phyloP scores from a whole-genome alignment of 208 protist species.

The Trypanosoma cruzi region DNA sequence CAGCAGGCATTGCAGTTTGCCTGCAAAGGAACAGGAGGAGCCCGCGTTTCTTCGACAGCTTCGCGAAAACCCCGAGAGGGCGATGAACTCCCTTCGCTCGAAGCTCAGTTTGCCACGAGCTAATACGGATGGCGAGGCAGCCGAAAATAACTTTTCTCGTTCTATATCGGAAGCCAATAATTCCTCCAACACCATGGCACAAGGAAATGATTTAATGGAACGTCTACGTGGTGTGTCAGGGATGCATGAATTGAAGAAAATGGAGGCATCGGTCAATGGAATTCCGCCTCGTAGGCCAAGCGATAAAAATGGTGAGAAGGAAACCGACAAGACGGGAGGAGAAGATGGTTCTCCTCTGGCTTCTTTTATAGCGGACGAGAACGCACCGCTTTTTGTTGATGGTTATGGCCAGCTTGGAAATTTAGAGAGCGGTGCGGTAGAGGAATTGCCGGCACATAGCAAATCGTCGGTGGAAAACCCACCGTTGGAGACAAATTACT shows the following conservation, averaged over 20 bases:
- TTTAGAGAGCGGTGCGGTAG: not conserved
- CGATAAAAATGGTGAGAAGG: not conserved
- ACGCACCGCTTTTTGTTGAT: conserved; percentile 55
- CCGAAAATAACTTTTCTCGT: not conserved
- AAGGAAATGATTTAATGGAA: conserved; percentile 10
- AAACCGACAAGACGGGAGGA: not conserved
- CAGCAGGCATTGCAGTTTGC: not conserved
- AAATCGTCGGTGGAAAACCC: not conserved
- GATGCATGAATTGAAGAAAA: not conserved
- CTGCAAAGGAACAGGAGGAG: conserved; percentile 16
- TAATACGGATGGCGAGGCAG: conserved; percentile 1
- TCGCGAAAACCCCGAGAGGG: conserved; percentile 42
- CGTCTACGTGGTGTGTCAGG: conserved; percentile 9
- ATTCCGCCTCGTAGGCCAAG: not conserved
- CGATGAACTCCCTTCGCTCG: conserved; percentile 52
- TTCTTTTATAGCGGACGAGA: conserved; percentile 22
- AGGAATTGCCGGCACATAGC: not conserved
- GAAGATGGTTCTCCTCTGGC: conserved; percentile 4
- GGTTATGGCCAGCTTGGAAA: conserved; percentile 59
- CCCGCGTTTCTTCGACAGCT: conserved; percentile 46
- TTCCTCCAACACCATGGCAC: not conserved
- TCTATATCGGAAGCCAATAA: not conserved
- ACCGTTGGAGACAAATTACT: not conserved
- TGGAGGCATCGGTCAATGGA: not conserved
- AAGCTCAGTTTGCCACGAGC: conserved; percentile 38